These are phyloP conservation scores for Populus simonii DNA, from an alignment of 345 rosid species.

Conservation along the genomic window DNA sequence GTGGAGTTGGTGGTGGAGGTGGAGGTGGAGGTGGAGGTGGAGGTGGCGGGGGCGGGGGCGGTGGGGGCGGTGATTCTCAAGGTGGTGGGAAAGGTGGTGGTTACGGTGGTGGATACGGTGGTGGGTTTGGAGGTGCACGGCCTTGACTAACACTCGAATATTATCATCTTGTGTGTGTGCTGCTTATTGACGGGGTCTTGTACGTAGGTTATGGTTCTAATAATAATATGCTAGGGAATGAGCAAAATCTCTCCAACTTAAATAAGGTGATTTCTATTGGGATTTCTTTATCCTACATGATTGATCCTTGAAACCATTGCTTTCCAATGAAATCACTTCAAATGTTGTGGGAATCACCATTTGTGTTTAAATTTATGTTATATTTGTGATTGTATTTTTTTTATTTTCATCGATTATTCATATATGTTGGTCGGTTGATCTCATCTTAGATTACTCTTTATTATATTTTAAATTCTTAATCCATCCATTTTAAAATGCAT, in stretches of 20 bases:
- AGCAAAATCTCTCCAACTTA: background rate
- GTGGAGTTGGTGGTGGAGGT: no score
- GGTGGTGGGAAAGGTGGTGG: background rate
- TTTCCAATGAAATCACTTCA: background rate
- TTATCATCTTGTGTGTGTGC: background rate
- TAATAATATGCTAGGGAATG: background rate
- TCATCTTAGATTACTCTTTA: no score
- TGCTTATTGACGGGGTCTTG: background rate
- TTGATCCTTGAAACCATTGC: background rate
- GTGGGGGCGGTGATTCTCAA: background rate
- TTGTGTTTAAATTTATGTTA: background rate
- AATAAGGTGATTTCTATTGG: background rate
- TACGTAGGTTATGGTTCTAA: no score
- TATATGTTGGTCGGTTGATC: no score
- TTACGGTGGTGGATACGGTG: background rate
- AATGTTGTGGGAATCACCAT: background rate
- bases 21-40: background rate
- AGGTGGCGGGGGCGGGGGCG: background rate
- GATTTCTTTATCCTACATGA: background rate
- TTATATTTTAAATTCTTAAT: no score
- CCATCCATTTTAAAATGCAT: no score
- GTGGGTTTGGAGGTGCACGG: conserved; percentile 20
- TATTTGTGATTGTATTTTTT: background rate
- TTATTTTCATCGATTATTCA: no score
- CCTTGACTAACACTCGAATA: conserved; percentile 3